Evolutionary conservation across 2,329 filamentous ascomycete genomes (phyloP).

Genomic region (Microdochium nivale): DNA sequence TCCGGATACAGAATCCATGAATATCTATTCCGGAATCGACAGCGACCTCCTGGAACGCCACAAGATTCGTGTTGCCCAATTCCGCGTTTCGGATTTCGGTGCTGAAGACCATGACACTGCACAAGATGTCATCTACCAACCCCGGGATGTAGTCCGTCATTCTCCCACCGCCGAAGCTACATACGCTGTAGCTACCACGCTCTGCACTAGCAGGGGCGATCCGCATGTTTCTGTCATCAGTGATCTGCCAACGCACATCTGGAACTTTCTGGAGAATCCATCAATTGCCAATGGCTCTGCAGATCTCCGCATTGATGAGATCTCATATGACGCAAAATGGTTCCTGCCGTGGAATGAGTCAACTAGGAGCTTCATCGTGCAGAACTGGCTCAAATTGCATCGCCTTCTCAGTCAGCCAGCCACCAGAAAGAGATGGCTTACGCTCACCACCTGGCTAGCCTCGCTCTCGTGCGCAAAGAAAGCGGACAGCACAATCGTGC

Average conservation of each 20-base stretch:
- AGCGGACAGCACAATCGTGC: not conserved
- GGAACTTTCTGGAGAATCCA: not conserved
- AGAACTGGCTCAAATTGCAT: not conserved
- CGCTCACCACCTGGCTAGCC: not conserved
- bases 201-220: not conserved
- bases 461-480: not conserved
- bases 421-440: not conserved
- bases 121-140: slow-evolving; percentile 22
- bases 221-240: not conserved
- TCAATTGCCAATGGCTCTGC: not conserved
- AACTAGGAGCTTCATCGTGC: not conserved
- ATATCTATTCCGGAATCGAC: slow-evolving; percentile 9
- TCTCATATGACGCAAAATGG: not conserved
- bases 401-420: not conserved
- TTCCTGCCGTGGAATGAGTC: not conserved
- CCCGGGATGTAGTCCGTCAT: slow-evolving; percentile 15
- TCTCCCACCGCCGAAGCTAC: not conserved
- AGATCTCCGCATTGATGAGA: not conserved
- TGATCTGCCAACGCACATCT: not conserved
- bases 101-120: slow-evolving; percentile 22
- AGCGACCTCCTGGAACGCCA: slow-evolving; percentile 10
- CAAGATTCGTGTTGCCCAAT: slow-evolving; percentile 5
- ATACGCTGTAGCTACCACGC: not conserved
- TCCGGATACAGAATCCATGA: not conserved
- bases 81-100: slow-evolving; percentile 24